Evolutionary conservation across 2,329 filamentous ascomycete species (phyloP).

Genomic region (Aspergillus puulaauensis): DNA sequence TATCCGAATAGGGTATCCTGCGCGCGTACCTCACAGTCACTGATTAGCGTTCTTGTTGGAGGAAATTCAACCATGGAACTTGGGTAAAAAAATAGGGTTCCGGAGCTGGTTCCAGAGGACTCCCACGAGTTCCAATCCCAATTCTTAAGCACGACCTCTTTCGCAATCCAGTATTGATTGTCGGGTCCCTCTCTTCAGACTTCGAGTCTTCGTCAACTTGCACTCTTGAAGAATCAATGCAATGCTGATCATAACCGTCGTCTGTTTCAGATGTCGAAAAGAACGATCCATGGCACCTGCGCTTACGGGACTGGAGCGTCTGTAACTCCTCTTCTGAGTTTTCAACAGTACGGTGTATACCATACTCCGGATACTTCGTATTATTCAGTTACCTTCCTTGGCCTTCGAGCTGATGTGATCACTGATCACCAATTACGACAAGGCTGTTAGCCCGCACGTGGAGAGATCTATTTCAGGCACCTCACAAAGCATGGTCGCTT

Average conservation of each 20-base stretch:
- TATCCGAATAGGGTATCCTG: conserved; percentile 1
- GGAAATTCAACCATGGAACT: not conserved
- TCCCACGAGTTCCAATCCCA: not conserved
- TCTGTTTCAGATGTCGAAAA: not conserved
- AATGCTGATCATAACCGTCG: not conserved
- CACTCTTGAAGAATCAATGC: conserved; percentile 2
- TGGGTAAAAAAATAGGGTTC: not conserved
- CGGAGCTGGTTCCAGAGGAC: conserved; percentile 2
- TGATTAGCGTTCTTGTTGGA: not conserved
- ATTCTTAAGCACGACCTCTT: conserved; percentile 10
- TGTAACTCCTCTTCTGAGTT: not conserved
- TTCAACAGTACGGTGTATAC: too few species aligned
- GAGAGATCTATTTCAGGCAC: not conserved
- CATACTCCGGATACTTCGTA: too few species aligned
- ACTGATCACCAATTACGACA: not conserved
- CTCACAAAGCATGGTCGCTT: not conserved
- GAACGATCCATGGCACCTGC: not conserved
- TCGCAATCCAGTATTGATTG: conserved; percentile 16
- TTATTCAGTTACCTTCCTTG: too few species aligned
- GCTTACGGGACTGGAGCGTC: not conserved
- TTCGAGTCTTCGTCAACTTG: not conserved
- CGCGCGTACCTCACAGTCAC: not conserved
- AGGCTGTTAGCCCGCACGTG: not conserved
- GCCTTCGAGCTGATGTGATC: not conserved
- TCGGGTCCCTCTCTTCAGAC: not conserved